Percentiles rank a stretch among this genome's conserved stretches.
Evolutionary conservation across 1,284 basidiomycete genomes (phyloP).

Genomic region (Ceraceosorus bombacis): DNA sequence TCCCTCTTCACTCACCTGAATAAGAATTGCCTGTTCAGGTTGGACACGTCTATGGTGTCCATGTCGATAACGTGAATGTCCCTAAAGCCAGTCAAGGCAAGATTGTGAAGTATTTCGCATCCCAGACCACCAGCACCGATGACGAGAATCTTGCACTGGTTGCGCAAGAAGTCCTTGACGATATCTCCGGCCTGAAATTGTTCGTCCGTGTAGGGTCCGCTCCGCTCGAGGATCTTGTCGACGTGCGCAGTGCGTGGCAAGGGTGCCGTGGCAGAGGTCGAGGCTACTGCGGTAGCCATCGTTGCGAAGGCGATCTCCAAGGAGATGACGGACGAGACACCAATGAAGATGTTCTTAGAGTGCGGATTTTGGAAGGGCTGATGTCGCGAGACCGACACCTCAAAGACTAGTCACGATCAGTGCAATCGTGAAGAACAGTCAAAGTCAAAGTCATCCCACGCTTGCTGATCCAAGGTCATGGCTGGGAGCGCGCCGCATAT

Average conservation of each 20-base stretch:
- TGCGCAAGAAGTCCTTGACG: conserved; percentile 69
- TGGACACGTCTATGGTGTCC: conserved; percentile 99
- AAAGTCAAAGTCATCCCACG: too few relatives aligned
- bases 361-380: too few relatives aligned
- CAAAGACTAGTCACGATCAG: too few relatives aligned
- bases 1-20: conserved; percentile 63
- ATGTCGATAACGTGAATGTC: conserved; percentile 99
- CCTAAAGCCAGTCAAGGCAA: conserved; percentile 69
- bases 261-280: too few relatives aligned
- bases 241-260: conserved; percentile 23
- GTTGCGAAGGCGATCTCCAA: too few relatives aligned
- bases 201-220: conserved; percentile 53
- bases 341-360: too few relatives aligned
- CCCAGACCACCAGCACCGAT: conserved; percentile 57
- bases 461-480: too few relatives aligned
- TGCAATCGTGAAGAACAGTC: too few relatives aligned
- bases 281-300: too few relatives aligned
- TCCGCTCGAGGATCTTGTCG: conserved; percentile 64
- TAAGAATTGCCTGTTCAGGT: conserved; percentile 94
- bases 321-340: too few relatives aligned
- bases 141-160: conserved; percentile 82
- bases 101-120: conserved; percentile 46
- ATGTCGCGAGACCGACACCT: too few relatives aligned
- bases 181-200: conserved; percentile 24
- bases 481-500: too few relatives aligned